Evolutionary conservation across 441 rosid species (phyloP).

Genomic region (Rhodomyrtus psidioides): DNA sequence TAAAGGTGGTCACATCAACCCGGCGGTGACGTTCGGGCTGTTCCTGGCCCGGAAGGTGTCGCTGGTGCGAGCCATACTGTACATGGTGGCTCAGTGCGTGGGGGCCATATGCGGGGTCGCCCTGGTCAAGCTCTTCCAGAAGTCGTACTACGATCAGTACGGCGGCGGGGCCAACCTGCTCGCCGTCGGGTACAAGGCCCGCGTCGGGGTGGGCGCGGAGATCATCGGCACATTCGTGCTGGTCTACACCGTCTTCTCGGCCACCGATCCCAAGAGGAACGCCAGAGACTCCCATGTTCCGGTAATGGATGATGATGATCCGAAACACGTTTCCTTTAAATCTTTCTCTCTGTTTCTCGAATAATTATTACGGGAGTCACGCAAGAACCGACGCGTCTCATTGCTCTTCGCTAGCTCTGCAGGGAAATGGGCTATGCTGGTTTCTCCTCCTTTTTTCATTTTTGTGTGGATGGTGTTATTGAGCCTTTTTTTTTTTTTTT

Average conservation of each 20-base stretch:
- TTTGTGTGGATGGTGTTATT: background rate
- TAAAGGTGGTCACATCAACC: conserved; percentile 87
- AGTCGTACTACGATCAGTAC: conserved; percentile 30
- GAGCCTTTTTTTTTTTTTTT: background rate
- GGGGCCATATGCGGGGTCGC: conserved; percentile 87
- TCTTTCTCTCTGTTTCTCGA: background rate
- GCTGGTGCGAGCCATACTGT: conserved; percentile 50
- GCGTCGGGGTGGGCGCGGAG: conserved; percentile 72
- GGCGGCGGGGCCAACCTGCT: conserved; percentile 77
- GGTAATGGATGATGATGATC: conserved; percentile 15
- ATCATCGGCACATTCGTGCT: conserved; percentile 79
- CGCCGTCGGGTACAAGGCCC: conserved; percentile 35
- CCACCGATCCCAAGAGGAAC: conserved; percentile 89
- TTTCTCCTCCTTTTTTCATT: too few relatives aligned
- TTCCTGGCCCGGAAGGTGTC: conserved; percentile 78
- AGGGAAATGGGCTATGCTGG: background rate
- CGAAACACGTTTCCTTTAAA: background rate
- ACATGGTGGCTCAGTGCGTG: conserved; percentile 73
- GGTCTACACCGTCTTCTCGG: conserved; percentile 86
- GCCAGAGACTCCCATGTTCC: conserved; percentile 92
- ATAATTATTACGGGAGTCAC: background rate
- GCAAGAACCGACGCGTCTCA: background rate
- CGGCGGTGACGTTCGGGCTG: conserved; percentile 79
- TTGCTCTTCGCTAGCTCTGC: background rate
- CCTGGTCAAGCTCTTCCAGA: conserved; percentile 74